Percentiles rank a stretch among this genome's conserved stretches.
Conservation (phyloP, 768 basidiomycete species). For the Agrocybe chaxingu region DNA sequence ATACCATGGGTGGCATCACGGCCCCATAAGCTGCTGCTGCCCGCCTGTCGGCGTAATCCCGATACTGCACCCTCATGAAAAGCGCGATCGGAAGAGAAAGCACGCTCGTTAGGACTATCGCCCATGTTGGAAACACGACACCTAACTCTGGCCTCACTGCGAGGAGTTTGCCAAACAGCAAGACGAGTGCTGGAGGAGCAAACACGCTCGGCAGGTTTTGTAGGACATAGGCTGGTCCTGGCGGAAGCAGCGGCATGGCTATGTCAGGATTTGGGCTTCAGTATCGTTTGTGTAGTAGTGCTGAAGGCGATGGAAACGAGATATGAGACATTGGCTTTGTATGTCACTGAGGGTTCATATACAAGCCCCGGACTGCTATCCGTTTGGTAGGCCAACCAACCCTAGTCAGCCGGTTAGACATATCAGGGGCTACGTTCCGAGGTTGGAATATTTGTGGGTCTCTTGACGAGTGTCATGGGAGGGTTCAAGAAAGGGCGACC, state of each 20-base stretch:
- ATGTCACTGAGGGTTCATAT: no score
- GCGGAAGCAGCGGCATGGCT: slow-evolving; percentile 21
- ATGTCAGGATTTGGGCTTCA: neutral
- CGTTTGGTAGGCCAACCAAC: no score
- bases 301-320: no score
- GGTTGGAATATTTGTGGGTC: no score
- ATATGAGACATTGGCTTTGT: no score
- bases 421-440: no score
- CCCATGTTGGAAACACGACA: slow-evolving; percentile 10
- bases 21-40: slow-evolving; percentile 23
- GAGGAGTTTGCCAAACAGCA: slow-evolving; percentile 13
- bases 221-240: slow-evolving; percentile 26
- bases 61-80: slow-evolving; percentile 14
- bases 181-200: slow-evolving; percentile 20
- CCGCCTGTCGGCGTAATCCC: slow-evolving; percentile 1
- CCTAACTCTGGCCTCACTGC: slow-evolving; percentile 8
- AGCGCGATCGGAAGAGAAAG: slow-evolving; percentile 15
- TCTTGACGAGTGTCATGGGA: no score
- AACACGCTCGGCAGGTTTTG: slow-evolving; percentile 22
- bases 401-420: no score
- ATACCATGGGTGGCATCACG: slow-evolving; percentile 27
- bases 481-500: no score
- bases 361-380: no score
- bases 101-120: slow-evolving; percentile 6
- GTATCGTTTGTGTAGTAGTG: no score